phyloP scores from a whole-genome alignment of 2,329 filamentous ascomycete species.

The Nemania bipapillata region DNA sequence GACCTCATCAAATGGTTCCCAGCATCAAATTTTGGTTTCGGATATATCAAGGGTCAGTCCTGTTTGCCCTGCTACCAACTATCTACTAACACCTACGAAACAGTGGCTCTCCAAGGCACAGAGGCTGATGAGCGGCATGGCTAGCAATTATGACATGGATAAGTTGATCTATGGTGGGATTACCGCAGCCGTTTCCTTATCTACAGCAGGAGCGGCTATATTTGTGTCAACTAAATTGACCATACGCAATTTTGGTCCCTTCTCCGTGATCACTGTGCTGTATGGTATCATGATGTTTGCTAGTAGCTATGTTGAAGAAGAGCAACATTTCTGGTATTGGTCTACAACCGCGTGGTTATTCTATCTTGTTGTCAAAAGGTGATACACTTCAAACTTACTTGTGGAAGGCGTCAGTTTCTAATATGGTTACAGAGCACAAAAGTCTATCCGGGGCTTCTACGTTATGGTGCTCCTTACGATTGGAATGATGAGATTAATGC shows the following conservation, averaged over 20 bases:
- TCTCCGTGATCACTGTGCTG: conserved; percentile 64
- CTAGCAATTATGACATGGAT: conserved; percentile 87
- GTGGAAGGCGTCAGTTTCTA: conserved; percentile 2
- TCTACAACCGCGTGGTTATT: conserved; percentile 75
- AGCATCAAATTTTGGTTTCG: conserved; percentile 52
- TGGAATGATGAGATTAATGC: conserved; percentile 70
- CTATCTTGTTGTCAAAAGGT: conserved; percentile 62
- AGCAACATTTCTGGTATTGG: conserved; percentile 99
- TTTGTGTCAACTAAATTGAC: conserved; percentile 49
- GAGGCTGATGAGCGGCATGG: conserved; percentile 83
- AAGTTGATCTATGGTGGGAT: conserved; percentile 63
- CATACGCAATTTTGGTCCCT: conserved; percentile 53
- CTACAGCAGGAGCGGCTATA: conserved; percentile 38
- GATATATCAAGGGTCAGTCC: conserved; percentile 57
- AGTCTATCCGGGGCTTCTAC: conserved; percentile 46
- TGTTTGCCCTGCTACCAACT: not conserved
- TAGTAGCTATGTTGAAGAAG: conserved; percentile 96
- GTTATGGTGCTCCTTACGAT: conserved; percentile 62
- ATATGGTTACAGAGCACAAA: conserved; percentile 38
- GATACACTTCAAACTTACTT: conserved; percentile 18
- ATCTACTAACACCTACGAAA: conserved; percentile 28
- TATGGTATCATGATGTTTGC: conserved; percentile 96
- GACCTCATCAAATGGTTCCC: not conserved
- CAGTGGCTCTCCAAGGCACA: conserved; percentile 79
- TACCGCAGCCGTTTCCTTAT: conserved; percentile 54